phyloP scores from a whole-genome alignment of 2,329 filamentous ascomycete genomes.

The Fusarium clavum region DNA sequence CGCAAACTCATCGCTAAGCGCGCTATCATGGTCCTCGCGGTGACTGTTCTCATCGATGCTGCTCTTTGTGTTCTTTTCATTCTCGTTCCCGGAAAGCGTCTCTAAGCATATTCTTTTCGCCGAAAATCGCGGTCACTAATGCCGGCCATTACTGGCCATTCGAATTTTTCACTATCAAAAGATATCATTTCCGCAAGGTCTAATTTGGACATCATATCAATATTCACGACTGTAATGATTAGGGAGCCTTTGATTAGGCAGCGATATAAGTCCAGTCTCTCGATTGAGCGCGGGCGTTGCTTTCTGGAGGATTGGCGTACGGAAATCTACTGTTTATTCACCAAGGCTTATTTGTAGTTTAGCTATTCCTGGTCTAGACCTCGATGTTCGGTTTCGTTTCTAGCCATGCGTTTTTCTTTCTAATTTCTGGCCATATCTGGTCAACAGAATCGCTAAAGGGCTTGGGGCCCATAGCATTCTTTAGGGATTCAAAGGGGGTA shows the following conservation, averaged over 20 bases:
- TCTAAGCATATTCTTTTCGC: constrained; percentile 59
- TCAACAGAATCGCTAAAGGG: constrained; percentile 15
- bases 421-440: constrained; percentile 26
- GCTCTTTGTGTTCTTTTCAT: constrained; percentile 92
- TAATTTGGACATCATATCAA: constrained; percentile 30
- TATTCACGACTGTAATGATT: constrained; percentile 49
- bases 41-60: constrained; percentile 81
- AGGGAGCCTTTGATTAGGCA: constrained; percentile 38
- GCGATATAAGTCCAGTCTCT: constrained; percentile 32
- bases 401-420: constrained; percentile 31
- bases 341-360: constrained; percentile 45
- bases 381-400: constrained; percentile 31
- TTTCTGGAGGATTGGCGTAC: constrained; percentile 43
- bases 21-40: constrained; percentile 80
- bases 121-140: constrained; percentile 37
- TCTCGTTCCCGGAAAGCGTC: constrained; percentile 88
- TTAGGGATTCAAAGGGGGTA: constrained; percentile 32
- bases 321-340: constrained; percentile 42
- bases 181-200: constrained; percentile 33
- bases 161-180: constrained; percentile 17
- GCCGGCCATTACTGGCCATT: constrained; percentile 42
- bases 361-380: constrained; percentile 33
- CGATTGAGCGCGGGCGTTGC: constrained; percentile 26
- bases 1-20: constrained; percentile 86
- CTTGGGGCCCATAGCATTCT: constrained; percentile 24